A percentile compares a stretch with the other conserved stretches of the same genome.
phyloP scores from a whole-genome alignment of 2,329 filamentous ascomycete genomes.

The Fusarium annulatum region DNA sequence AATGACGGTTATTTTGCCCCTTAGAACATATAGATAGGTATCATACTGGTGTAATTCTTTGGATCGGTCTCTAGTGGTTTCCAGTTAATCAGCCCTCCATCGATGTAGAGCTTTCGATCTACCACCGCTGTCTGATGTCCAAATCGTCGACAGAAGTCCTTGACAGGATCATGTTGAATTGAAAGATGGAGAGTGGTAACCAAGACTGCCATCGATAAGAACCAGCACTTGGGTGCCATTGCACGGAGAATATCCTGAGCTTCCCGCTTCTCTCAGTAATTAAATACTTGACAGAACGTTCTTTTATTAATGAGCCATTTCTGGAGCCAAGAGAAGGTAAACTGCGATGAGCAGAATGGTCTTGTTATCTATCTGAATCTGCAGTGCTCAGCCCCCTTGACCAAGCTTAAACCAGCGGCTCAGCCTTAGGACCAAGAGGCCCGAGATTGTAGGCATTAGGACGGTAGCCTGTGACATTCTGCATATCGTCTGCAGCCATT shows the following conservation, averaged over 20 bases:
- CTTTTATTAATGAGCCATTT: not conserved
- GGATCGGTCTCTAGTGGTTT: not conserved
- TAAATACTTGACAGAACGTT: fast-evolving
- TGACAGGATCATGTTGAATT: not conserved
- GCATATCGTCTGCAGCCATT: not conserved
- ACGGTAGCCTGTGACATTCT: not conserved
- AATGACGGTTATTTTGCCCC: fast-evolving
- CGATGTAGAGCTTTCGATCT: not conserved
- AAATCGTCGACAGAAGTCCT: not conserved
- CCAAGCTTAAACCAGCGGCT: no score
- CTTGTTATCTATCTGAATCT: not conserved
- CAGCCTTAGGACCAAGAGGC: not conserved
- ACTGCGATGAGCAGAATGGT: no score
- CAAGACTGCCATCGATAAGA: not conserved
- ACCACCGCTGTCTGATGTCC: conserved; percentile 1
- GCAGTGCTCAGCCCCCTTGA: fast-evolving
- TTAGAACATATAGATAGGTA: no score
- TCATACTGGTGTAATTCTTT: not conserved
- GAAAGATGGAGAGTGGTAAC: not conserved
- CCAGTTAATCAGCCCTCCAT: conserved; percentile 1
- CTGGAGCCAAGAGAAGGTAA: no score
- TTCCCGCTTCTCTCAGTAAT: fast-evolving
- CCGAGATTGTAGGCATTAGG: not conserved
- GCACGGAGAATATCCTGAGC: fast-evolving
- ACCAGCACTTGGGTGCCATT: not conserved